Conservation (phyloP, 2,329 filamentous ascomycete genomes). For the Lachnellula cervina region DNA sequence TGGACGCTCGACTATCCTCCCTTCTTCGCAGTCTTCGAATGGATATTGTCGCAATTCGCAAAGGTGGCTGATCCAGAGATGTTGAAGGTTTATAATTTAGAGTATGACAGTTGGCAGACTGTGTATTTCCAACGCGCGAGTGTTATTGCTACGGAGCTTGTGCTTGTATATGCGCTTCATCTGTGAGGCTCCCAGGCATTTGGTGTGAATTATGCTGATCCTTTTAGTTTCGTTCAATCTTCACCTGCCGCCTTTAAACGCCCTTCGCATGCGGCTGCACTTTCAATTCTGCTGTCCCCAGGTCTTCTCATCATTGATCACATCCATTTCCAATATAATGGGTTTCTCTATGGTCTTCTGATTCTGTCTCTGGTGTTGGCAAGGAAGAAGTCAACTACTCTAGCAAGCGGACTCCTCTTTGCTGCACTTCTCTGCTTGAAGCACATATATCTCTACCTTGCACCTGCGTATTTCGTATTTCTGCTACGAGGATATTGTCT, state of each 20-base stretch:
- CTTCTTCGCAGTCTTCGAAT: conserved; percentile 97
- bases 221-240: conserved; percentile 66
- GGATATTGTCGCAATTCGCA: conserved; percentile 78
- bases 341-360: conserved; percentile 87
- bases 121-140: conserved; percentile 89
- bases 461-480: conserved; percentile 92
- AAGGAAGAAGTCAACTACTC: conserved; percentile 66
- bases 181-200: conserved; percentile 45
- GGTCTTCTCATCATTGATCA: conserved; percentile 96
- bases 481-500: conserved; percentile 87
- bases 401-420: conserved; percentile 78
- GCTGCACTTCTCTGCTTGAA: conserved; percentile 87
- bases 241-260: conserved; percentile 61
- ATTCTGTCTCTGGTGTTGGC: conserved; percentile 82
- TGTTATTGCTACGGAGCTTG: conserved; percentile 78
- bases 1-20: conserved; percentile 99
- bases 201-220: conserved; percentile 21
- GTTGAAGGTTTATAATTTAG: conserved; percentile 74
- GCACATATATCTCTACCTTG: conserved; percentile 96
- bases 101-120: conserved; percentile 89
- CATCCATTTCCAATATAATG: conserved; percentile 99
- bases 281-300: conserved; percentile 87
- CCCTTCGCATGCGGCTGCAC: conserved; percentile 76
- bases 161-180: conserved; percentile 78
- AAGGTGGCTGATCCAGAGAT: conserved; percentile 73